A percentile compares a stretch with the other conserved stretches of the same genome.
Conservation (phyloP, 140 eudicot genomes). For the Bidens hawaiensis region DNA sequence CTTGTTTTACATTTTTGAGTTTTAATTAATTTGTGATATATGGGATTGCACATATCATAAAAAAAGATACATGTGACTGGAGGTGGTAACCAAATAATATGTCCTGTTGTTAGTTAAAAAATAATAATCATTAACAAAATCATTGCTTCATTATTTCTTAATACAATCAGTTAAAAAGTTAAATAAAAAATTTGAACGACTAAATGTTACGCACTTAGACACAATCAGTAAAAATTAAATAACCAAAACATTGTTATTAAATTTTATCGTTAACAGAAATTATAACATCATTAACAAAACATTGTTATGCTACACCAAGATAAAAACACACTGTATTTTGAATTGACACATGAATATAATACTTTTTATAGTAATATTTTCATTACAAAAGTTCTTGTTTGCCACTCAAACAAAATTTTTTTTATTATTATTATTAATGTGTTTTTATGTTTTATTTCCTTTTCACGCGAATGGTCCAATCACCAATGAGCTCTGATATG, state of each 20-base stretch:
- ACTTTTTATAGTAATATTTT: background rate
- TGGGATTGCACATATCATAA: background rate
- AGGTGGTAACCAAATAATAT: background rate
- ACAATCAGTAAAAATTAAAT: no score
- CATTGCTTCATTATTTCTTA: no score
- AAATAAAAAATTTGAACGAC: no score
- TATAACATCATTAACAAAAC: background rate
- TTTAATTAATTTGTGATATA: background rate
- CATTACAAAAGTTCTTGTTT: background rate
- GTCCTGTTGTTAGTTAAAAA: no score
- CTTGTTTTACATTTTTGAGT: background rate
- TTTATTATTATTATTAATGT: background rate
- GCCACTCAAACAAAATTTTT: background rate
- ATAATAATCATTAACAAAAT: no score
- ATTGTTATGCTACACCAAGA: background rate
- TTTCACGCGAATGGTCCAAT: background rate
- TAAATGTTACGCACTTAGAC: no score
- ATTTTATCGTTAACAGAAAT: background rate
- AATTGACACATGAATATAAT: background rate
- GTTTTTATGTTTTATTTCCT: background rate
- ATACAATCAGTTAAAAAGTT: no score
- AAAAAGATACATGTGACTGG: background rate
- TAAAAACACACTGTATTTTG: background rate
- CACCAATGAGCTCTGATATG: background rate
- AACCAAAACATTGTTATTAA: no score